phyloP scores from a whole-genome alignment of 2,329 filamentous ascomycete species.

The Talaromyces sp. region DNA sequence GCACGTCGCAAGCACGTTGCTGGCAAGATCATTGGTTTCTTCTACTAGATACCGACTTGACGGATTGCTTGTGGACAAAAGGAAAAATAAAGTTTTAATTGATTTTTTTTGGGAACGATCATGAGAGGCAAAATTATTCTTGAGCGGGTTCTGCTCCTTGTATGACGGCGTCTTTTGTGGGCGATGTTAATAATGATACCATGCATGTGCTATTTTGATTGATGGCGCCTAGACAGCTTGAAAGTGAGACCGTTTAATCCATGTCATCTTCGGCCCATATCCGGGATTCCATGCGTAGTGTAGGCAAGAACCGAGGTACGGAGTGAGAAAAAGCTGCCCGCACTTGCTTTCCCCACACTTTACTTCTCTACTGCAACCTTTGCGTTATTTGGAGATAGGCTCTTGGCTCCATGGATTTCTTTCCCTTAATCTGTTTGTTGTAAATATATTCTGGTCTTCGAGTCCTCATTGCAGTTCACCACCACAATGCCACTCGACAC shows the following conservation, averaged over 20 bases:
- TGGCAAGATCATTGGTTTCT: constrained; percentile 99
- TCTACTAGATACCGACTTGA: constrained; percentile 64
- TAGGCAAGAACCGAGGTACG: too few relatives aligned
- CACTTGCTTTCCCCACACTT: too few relatives aligned
- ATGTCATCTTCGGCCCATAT: background rate
- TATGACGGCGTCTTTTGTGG: constrained; percentile 16
- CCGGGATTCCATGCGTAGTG: background rate
- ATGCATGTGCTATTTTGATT: constrained; percentile 10
- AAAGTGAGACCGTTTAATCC: constrained; percentile 6
- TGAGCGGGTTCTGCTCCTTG: constrained; percentile 16
- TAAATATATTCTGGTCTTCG: background rate
- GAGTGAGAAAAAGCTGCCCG: too few relatives aligned
- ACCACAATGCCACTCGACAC: constrained; percentile 59
- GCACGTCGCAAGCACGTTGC: constrained; percentile 97
- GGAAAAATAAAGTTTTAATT: constrained; percentile 25
- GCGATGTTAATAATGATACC: constrained; percentile 19
- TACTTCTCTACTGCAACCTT: too few relatives aligned
- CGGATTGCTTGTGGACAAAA: constrained; percentile 4
- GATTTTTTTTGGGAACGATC: constrained; percentile 19
- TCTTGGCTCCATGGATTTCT: background rate
- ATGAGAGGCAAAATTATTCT: constrained; percentile 14
- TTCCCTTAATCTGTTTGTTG: background rate
- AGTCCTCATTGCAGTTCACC: background rate
- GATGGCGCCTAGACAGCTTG: constrained; percentile 22
- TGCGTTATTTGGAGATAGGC: too few relatives aligned